Evolutionary conservation across 768 basidiomycete genomes (phyloP), one percentile per base, ranked within the genome.

Genomic region (Agaricus subrufescens): DNA sequence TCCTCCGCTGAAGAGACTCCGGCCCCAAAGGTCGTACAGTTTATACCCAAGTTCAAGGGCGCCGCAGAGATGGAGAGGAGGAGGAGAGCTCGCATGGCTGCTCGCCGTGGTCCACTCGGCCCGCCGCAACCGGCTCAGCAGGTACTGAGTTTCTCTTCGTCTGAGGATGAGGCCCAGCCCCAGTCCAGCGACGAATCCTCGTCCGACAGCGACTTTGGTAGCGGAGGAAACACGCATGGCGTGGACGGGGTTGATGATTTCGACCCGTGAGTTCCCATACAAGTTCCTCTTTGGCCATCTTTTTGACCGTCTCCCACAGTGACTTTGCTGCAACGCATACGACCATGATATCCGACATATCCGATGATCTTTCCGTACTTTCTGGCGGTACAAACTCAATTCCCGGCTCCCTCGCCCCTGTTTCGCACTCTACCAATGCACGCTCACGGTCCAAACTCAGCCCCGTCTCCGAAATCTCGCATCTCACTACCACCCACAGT

Each of bases 51-150:
- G 50, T 92, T 93, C 72, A 88, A 84, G 61, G 85, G 88, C 7
- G 86, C 87, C 0, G 90, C 83, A n/a, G 89, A 94, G 67, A 92
- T 92, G 90, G 91, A 91, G 60, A 82, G 79, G 3, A 75, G 90
- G 14, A 71, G 91, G 26, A 77, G 78, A 54, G 68, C 78, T 40
- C 78, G 91, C 11, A 81, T 93, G 74, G 81, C 80, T 40, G 85
- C 86, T 4, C 80, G 87, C 11, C 71, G 78, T 57, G 78, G 66
- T n/a, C 74, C 73, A 3, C 63, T 68, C 2, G 57, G 65, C 1
- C 61, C 66, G 34, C 70, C 68, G n/a, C 61, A 69, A n/a, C 66
- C 69, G 3, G 64, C 68, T n/a, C 65, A 70, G 25, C 65, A 66
- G 52, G 27, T 51, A 30, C 71, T 74, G n/a, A 69, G 65, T 46